A percentile compares a stretch with the other conserved stretches of the same genome.
Conservation (phyloP, 495 filamentous ascomycete genomes). For the Podospora pseudocomata region DNA sequence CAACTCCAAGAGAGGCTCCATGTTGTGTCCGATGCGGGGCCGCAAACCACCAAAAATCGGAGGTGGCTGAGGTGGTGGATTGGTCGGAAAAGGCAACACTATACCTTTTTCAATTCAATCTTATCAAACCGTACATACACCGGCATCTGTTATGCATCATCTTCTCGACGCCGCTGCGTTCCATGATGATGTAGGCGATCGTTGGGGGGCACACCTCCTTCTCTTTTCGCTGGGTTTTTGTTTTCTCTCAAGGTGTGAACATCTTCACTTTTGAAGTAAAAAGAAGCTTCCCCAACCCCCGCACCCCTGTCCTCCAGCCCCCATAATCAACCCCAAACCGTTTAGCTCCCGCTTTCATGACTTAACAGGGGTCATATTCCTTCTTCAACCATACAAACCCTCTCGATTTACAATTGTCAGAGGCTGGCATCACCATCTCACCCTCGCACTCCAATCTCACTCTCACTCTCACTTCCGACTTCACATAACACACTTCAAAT, state of each 20-base stretch:
- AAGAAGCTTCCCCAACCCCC: slow-evolving; percentile 3
- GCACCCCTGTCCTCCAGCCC: background rate
- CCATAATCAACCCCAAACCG: slow-evolving; percentile 7
- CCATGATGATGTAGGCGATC: no score
- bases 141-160: no score
- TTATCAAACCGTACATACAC: no score
- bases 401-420: background rate
- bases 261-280: background rate
- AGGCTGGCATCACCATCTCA: background rate
- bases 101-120: no score
- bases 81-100: background rate
- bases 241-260: no score
- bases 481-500: background rate
- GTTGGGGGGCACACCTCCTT: background rate
- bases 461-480: background rate
- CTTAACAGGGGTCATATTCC: background rate
- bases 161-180: no score
- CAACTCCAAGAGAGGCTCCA: no score
- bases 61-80: background rate
- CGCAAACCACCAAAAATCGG: background rate
- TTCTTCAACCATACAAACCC: background rate
- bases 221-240: no score
- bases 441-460: background rate
- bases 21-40: background rate
- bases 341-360: slow-evolving; percentile 5